A percentile compares a stretch with the other conserved stretches of the same genome.
phyloP scores from a whole-genome alignment of 176 grass and related monocot genomes.

The Lolium perenne region DNA sequence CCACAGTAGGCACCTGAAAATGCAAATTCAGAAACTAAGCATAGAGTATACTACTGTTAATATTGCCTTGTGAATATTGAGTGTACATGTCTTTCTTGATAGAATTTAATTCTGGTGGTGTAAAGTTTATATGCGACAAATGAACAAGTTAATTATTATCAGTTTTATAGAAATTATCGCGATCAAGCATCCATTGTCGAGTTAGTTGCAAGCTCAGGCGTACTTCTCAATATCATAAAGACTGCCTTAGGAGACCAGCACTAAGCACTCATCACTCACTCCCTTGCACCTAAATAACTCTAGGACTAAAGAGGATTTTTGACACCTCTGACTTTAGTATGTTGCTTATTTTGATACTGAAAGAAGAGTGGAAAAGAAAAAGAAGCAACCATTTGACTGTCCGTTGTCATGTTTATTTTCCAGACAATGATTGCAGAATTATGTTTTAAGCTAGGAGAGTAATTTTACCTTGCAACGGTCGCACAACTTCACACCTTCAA shows the following conservation, averaged over 20 bases:
- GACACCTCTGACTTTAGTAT: neutral
- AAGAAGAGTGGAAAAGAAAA: neutral
- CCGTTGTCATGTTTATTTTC: neutral
- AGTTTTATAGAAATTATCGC: neutral
- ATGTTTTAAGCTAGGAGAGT: neutral
- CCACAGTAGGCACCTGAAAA: constrained; percentile 75
- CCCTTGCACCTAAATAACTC: neutral
- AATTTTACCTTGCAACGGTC: constrained; percentile 84
- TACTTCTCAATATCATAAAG: neutral
- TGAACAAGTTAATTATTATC: neutral
- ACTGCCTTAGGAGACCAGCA: neutral
- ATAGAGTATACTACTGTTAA: neutral
- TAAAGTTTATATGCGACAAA: no score
- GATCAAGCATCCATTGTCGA: neutral
- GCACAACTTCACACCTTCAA: constrained; percentile 87
- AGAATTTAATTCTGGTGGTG: no score
- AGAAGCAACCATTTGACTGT: neutral
- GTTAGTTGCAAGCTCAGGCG: neutral
- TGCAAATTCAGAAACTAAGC: constrained; percentile 30
- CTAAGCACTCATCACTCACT: neutral
- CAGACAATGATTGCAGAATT: neutral
- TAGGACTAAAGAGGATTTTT: neutral
- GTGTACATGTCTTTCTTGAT: neutral
- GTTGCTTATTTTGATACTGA: neutral
- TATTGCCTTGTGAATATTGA: neutral